Conservation (phyloP, 495 filamentous ascomycete species). For the Chaetomium cochliodes region DNA sequence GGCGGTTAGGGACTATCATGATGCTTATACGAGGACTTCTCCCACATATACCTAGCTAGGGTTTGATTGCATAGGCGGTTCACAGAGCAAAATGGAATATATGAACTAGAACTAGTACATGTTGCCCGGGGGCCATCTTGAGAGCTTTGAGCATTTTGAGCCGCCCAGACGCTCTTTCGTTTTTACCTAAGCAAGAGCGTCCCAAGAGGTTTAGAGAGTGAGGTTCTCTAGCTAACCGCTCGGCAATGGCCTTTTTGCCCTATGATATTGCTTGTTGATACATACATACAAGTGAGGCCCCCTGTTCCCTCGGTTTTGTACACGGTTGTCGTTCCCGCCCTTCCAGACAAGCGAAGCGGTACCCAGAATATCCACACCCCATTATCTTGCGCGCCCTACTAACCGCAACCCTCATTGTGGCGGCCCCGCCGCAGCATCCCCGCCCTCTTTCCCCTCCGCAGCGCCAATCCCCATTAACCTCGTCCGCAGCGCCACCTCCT, state of each 20-base stretch:
- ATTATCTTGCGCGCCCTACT: not conserved
- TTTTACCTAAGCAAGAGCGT: too few species aligned
- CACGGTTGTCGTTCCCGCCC: conserved; percentile 4
- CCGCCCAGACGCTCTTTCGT: not conserved
- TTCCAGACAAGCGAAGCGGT: not conserved
- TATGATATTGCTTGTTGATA: conserved; percentile 6
- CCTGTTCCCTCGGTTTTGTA: not conserved
- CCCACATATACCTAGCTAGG: conserved; percentile 20
- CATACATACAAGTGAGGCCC: conserved; percentile 15
- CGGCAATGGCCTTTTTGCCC: not conserved
- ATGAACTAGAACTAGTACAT: not conserved
- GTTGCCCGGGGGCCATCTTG: not conserved
- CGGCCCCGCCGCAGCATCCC: conserved; percentile 1
- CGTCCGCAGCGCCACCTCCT: conserved; percentile 14
- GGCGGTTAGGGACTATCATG: conserved; percentile 57
- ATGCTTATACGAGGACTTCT: not conserved
- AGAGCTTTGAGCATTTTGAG: not conserved
- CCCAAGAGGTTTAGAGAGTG: not conserved
- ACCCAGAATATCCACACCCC: not conserved
- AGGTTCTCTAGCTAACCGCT: not conserved
- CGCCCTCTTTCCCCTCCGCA: not conserved
- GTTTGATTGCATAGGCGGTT: not conserved
- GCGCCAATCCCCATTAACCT: conserved; percentile 16
- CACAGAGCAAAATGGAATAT: not conserved
- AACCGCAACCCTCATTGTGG: not conserved